phyloP scores from a whole-genome alignment of 2,329 filamentous ascomycete species.

The Neopestalotiopsis sp. region DNA sequence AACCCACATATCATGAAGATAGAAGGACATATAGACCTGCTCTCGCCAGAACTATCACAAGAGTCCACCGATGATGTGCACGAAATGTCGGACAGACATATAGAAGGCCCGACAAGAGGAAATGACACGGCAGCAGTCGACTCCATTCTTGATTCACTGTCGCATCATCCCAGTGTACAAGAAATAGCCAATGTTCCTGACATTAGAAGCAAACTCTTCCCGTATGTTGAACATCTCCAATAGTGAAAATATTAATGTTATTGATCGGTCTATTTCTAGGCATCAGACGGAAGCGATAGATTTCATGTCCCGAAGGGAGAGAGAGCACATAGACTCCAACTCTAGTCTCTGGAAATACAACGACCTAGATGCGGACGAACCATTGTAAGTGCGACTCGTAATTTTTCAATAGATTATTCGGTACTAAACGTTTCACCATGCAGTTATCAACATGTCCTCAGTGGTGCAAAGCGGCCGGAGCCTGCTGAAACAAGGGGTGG shows the following conservation, averaged over 20 bases:
- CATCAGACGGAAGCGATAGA: background rate
- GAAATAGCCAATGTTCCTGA: background rate
- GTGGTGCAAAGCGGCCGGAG: background rate
- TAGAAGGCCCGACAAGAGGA: rapidly evolving
- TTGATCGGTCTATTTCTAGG: background rate
- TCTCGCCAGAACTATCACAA: background rate
- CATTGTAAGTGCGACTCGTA: too few species aligned
- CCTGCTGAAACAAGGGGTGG: conserved; percentile 1
- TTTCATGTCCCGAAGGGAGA: background rate
- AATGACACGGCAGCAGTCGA: background rate
- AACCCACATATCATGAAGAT: background rate
- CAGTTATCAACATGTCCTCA: background rate
- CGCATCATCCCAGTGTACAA: background rate
- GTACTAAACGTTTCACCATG: too few species aligned
- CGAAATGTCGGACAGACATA: background rate
- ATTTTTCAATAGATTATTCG: too few species aligned
- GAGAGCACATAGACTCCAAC: background rate
- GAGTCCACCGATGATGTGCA: background rate
- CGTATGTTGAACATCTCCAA: background rate
- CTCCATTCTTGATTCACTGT: background rate
- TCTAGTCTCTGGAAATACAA: conserved; percentile 15
- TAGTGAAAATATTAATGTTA: too few species aligned
- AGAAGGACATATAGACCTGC: background rate
- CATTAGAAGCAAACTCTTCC: background rate
- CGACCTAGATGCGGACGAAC: conserved; percentile 8